Conservation (phyloP, 2,329 filamentous ascomycete species). For the Xylariales sp. region DNA sequence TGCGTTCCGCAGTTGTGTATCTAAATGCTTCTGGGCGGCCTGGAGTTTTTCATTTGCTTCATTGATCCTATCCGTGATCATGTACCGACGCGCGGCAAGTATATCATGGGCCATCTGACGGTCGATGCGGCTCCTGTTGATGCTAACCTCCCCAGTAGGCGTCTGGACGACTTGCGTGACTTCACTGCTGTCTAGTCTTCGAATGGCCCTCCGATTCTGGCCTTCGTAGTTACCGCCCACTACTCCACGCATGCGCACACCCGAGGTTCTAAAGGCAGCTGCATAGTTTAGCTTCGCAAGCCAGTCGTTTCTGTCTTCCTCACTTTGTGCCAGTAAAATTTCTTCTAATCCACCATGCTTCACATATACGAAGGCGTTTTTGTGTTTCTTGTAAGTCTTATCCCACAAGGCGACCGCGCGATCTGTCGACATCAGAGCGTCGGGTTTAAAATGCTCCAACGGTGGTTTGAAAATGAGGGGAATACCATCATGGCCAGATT, state of each 20-base stretch:
- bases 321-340: constrained; percentile 83
- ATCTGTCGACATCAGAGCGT: constrained; percentile 88
- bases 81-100: constrained; percentile 71
- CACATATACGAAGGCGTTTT: constrained; percentile 89
- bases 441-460: constrained; percentile 86
- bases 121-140: constrained; percentile 70
- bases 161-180: constrained; percentile 60
- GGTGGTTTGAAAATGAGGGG: constrained; percentile 89
- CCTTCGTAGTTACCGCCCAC: constrained; percentile 82
- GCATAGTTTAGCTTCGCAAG: constrained; percentile 94
- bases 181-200: constrained; percentile 64
- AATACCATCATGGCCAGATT: constrained; percentile 67
- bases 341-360: constrained; percentile 85
- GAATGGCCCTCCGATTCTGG: constrained; percentile 67
- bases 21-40: constrained; percentile 70
- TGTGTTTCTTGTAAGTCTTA: constrained; percentile 86
- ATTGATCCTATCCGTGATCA: constrained; percentile 78
- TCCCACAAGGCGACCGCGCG: constrained; percentile 87
- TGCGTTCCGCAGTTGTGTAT: constrained; percentile 80
- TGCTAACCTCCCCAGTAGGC: constrained; percentile 67
- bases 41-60: constrained; percentile 79
- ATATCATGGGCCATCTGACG: constrained; percentile 84
- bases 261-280: constrained; percentile 86
- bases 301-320: constrained; percentile 95
- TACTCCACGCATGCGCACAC: constrained; percentile 84